phyloP scores from a whole-genome alignment of 768 basidiomycete species.

The Tubosaeta sp. region DNA sequence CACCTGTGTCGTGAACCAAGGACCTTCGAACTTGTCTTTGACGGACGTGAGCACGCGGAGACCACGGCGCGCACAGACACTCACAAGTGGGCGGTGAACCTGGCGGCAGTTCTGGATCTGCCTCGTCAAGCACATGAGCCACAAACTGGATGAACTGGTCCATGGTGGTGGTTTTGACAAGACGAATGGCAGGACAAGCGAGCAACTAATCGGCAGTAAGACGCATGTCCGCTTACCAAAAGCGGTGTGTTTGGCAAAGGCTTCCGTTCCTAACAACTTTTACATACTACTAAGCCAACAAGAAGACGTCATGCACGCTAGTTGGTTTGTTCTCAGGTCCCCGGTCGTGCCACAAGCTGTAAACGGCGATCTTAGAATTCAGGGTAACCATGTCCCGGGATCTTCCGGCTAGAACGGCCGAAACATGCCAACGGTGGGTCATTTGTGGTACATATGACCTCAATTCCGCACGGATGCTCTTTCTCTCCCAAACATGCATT shows the following conservation, averaged over 20 bases:
- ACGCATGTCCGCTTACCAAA: conserved; percentile 14
- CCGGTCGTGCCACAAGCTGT: background rate
- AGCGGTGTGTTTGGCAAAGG: conserved; percentile 18
- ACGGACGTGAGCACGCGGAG: conserved; percentile 4
- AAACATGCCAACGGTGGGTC: background rate
- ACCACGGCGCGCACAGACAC: conserved; percentile 20
- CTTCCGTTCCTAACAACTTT: conserved; percentile 14
- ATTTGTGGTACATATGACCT: background rate
- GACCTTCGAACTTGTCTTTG: conserved; percentile 79
- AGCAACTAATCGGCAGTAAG: background rate
- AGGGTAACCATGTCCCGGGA: background rate
- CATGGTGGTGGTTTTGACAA: conserved; percentile 11
- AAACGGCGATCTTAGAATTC: background rate
- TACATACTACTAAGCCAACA: background rate
- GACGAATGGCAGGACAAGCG: background rate
- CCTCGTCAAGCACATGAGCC: conserved; percentile 24
- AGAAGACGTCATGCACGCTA: no score
- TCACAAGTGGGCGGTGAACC: conserved; percentile 62
- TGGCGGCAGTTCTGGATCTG: conserved; percentile 47
- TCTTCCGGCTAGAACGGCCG: background rate
- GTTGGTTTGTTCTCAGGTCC: background rate
- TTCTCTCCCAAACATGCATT: conserved; percentile 50
- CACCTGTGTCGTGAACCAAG: conserved; percentile 96
- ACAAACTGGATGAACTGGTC: conserved; percentile 12
- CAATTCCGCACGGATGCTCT: background rate